These are phyloP conservation scores for Stagonosporopsis tanaceti DNA, from an alignment of 2,329 filamentous ascomycete species.

Conservation along the genomic window DNA sequence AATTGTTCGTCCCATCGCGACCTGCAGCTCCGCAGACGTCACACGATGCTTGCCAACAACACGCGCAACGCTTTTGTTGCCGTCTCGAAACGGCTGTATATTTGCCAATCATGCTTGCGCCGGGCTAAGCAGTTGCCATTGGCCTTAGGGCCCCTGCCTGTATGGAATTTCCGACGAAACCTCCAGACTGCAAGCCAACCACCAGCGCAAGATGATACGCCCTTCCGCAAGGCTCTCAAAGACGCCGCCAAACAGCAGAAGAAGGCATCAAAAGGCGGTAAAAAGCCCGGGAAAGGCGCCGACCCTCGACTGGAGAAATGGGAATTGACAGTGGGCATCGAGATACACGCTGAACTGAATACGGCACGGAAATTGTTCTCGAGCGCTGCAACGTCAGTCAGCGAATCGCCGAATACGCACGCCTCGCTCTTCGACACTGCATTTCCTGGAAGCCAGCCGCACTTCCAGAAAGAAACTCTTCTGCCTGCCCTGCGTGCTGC, in stretches of 20 bases:
- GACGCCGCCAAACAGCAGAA: conserved; percentile 48
- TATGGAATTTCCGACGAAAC: conserved; percentile 19
- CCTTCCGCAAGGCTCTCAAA: conserved; percentile 50
- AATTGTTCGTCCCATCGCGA: conserved; percentile 26
- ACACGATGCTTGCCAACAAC: conserved; percentile 41
- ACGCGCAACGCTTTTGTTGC: conserved; percentile 30
- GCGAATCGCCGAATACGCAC: conserved; percentile 80
- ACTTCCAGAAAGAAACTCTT: conserved; percentile 82
- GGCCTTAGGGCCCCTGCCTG: not conserved
- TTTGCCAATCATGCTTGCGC: conserved; percentile 42
- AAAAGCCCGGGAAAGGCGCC: conserved; percentile 15
- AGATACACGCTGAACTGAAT: conserved; percentile 96
- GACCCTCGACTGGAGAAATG: conserved; percentile 64
- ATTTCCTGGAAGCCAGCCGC: conserved; percentile 86
- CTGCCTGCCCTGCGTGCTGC: conserved; percentile 92
- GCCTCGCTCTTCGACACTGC: conserved; percentile 89
- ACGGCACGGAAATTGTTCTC: conserved; percentile 91
- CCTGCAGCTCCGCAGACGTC: conserved; percentile 27
- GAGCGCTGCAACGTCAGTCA: conserved; percentile 56
- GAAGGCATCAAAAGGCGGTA: conserved; percentile 27
- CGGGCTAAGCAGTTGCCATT: conserved; percentile 31
- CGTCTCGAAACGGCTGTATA: conserved; percentile 35
- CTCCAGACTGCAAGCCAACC: conserved; percentile 36
- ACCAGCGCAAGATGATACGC: conserved; percentile 35
- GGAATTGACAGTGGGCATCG: conserved; percentile 95